These are phyloP conservation scores for Cyberlindnera mycetangii DNA, from an alignment of 805 yeast genomes.

Conservation along the genomic window DNA sequence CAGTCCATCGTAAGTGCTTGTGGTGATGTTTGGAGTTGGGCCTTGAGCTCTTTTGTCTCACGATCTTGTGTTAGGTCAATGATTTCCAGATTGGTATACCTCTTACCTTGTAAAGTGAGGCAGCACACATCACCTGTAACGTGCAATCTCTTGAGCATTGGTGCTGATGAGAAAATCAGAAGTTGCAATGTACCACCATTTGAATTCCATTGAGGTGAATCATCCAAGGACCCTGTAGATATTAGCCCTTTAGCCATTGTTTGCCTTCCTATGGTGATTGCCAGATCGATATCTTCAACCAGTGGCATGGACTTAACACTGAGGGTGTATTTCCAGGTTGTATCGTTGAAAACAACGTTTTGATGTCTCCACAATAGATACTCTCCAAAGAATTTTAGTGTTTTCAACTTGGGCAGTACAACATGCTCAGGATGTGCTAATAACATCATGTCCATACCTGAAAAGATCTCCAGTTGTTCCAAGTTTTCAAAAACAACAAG, in stretches of 20 bases:
- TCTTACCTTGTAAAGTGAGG: neutral
- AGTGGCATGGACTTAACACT: neutral
- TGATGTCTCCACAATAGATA: neutral
- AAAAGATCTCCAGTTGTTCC: neutral
- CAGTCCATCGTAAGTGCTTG: conserved; percentile 1
- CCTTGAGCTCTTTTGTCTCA: neutral
- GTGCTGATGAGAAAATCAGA: neutral
- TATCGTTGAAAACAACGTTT: neutral
- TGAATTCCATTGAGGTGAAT: neutral
- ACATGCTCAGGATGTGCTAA: neutral
- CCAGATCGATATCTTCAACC: neutral
- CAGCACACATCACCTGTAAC: neutral
- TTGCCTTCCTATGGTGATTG: neutral
- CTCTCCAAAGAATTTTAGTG: neutral
- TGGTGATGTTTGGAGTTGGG: neutral
- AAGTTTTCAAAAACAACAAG: neutral
- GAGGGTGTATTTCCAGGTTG: neutral
- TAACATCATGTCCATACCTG: neutral
- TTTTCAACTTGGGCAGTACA: neutral
- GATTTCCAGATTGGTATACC: neutral
- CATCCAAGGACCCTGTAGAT: neutral
- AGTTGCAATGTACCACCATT: neutral
- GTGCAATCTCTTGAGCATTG: neutral
- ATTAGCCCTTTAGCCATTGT: neutral
- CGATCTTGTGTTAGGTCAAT: conserved; percentile 1